Base-by-base conservation (phyloP, 1,284 basidiomycete species). In the Thecaphora frezii region DNA sequence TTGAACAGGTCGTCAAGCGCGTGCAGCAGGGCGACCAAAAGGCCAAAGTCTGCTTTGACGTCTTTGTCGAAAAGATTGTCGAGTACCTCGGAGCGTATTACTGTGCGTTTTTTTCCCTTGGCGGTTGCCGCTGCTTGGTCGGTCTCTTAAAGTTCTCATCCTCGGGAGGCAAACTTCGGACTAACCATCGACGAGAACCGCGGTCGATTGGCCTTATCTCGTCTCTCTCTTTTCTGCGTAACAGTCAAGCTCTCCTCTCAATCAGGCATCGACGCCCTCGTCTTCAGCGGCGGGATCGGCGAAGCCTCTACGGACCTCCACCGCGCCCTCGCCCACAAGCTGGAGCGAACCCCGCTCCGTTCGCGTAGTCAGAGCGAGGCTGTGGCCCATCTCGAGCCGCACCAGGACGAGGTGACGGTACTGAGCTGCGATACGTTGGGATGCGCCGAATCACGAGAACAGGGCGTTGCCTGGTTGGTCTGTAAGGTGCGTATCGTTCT, bases 61-160 rank as follows among this genome's bases (percentile, higher is more conserved):
- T 66, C 16, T 66, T 63, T 48, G 59, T 66, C 3, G 64, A 66
- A 40, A 28, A 60, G 3, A 49, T 66, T n/a, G 50, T 63, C 13
- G 48, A 50, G 1, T 55, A 47, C 26, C 9, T 66, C 19, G 64
- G 64, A 1, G 47, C 48, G 5, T 66, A 63, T 38, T 41, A 41
- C 40, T 41, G 40, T 41, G 40, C 19, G 40, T 36, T 14, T 13
- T 28, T 13, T 28, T 28, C 28, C 28, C 28, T 5, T 13, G 5
- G 7, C 28, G 7, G 28, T 13, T 28, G 7, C 28, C 28, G 28
- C 28, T 28, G 7, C 28, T 28, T 28, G n/a, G n/a, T n/a, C n/a
- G n/a, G n/a, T n/a, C n/a, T n/a, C n/a, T n/a, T n/a, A n/a, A n/a
- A n/a, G n/a, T n/a, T n/a, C n/a, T n/a, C n/a, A n/a, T n/a, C n/a